Evolutionary conservation across 306 rosid genomes (phyloP).

Genomic region (Purshia tridentata): DNA sequence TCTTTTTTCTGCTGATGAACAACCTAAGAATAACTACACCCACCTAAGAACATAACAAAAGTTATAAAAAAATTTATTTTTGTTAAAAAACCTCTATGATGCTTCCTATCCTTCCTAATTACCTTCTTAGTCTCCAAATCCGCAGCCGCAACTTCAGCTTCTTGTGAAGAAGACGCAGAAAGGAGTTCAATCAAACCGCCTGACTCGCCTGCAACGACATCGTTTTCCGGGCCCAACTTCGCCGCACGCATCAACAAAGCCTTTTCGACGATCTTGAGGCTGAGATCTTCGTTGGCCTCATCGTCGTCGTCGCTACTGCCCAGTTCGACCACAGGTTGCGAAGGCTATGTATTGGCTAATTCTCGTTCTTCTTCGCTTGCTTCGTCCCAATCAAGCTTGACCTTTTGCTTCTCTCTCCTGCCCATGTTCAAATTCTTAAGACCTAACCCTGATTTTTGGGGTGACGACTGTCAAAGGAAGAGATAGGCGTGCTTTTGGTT

Average conservation of each 20-base stretch:
- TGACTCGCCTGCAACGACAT: background rate
- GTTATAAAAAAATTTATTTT: too few relatives aligned
- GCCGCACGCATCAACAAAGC: conserved; percentile 49
- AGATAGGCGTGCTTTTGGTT: too few relatives aligned
- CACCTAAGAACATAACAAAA: too few relatives aligned
- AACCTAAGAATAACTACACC: too few relatives aligned
- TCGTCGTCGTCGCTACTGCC: conserved; percentile 62
- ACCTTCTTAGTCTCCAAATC: conserved; percentile 23
- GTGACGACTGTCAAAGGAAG: background rate
- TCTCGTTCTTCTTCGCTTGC: conserved; percentile 26
- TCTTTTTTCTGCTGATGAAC: too few relatives aligned
- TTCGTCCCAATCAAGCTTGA: conserved; percentile 34
- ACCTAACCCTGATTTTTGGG: background rate
- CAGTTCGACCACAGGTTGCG: conserved; percentile 16
- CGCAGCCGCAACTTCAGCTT: conserved; percentile 8
- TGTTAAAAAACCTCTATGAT: too few relatives aligned
- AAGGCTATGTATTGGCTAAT: conserved; percentile 1
- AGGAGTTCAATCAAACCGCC: conserved; percentile 14
- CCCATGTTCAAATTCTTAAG: conserved; percentile 30
- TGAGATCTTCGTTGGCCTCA: conserved; percentile 77
- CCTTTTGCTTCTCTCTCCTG: conserved; percentile 43
- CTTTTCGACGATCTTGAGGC: conserved; percentile 62
- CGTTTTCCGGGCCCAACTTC: conserved; percentile 24
- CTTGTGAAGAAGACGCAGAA: conserved; percentile 25
- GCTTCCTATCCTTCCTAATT: conserved; percentile 29